Percentiles rank a stretch among this genome's conserved stretches.
Evolutionary conservation across 331 rosid species (phyloP).

Genomic region (Quercus lobata): DNA sequence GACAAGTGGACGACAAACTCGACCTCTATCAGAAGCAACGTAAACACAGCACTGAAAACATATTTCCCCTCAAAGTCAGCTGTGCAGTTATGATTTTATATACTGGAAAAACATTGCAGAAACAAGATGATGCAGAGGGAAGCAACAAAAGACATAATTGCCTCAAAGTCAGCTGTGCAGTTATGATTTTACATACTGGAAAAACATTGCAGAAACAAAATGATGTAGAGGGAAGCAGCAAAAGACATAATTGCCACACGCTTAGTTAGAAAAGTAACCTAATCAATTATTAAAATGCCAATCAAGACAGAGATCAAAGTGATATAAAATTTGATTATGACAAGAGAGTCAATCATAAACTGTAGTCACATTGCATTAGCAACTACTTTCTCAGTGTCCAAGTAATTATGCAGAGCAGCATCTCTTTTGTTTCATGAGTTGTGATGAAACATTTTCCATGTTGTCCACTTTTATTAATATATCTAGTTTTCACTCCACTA

Average conservation of each 20-base stretch:
- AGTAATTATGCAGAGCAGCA: no score
- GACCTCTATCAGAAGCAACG: slow-evolving; percentile 95
- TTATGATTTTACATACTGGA: slow-evolving; percentile 1
- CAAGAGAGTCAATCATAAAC: no score
- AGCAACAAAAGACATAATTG: neutral
- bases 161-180: slow-evolving; percentile 11
- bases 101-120: neutral
- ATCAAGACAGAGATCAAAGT: neutral
- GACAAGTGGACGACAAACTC: slow-evolving; percentile 96
- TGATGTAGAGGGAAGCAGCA: neutral
- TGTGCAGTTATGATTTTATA: slow-evolving; percentile 2
- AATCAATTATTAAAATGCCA: neutral
- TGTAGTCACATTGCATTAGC: no score
- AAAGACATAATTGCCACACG: neutral
- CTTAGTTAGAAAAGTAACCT: neutral
- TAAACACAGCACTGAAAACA: slow-evolving; percentile 66
- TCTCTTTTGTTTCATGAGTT: no score
- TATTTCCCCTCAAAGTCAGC: slow-evolving; percentile 12
- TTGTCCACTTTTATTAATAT: no score
- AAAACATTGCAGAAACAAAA: neutral
- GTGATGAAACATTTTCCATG: no score
- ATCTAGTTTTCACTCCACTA: no score
- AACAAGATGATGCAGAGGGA: neutral
- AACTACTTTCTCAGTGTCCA: no score
- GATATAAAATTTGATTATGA: neutral